A percentile compares a stretch with the other conserved stretches of the same genome.
These are phyloP conservation scores for Pichia manshurica DNA, from an alignment of 805 yeast species.

Conservation along the genomic window DNA sequence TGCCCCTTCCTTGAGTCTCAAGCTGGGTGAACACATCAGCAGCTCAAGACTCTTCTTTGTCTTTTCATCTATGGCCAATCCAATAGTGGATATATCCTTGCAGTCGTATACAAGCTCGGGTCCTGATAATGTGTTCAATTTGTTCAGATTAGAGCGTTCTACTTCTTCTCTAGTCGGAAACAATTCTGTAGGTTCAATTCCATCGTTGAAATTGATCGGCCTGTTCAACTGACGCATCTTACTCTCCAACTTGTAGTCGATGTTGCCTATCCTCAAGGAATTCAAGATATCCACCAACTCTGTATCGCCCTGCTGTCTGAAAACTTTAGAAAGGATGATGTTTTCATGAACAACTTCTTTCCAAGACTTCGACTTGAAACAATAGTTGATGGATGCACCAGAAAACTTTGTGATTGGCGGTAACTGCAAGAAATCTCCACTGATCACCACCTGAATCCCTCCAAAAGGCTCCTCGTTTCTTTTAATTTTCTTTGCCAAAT, in stretches of 20 bases:
- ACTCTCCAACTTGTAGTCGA: constrained; percentile 42
- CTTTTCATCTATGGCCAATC: constrained; percentile 11
- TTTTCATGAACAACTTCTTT: constrained; percentile 53
- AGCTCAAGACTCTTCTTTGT: constrained; percentile 26
- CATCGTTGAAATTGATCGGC: constrained; percentile 55
- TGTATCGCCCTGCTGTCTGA: constrained; percentile 80
- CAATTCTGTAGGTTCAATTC: constrained; percentile 82
- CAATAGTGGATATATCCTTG: constrained; percentile 28
- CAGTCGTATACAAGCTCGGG: constrained; percentile 39
- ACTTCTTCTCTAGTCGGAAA: constrained; percentile 87
- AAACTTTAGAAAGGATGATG: constrained; percentile 68
- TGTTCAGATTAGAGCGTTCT: constrained; percentile 57
- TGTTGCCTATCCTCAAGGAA: constrained; percentile 67
- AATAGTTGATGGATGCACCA: constrained; percentile 41
- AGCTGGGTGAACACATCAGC: constrained; percentile 62
- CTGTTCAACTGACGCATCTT: constrained; percentile 55
- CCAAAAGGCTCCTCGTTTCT: constrained; percentile 58
- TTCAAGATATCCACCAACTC: constrained; percentile 75
- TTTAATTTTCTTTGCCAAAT: constrained; percentile 49
- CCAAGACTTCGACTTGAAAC: constrained; percentile 79
- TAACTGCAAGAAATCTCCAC: constrained; percentile 79
- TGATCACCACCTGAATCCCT: constrained; percentile 67
- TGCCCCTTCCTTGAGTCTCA: constrained; percentile 73
- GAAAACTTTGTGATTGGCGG: constrained; percentile 70
- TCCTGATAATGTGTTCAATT: constrained; percentile 48